Conservation (phyloP, 1,139 yeast species). For the Sugiyamaella japonica region DNA sequence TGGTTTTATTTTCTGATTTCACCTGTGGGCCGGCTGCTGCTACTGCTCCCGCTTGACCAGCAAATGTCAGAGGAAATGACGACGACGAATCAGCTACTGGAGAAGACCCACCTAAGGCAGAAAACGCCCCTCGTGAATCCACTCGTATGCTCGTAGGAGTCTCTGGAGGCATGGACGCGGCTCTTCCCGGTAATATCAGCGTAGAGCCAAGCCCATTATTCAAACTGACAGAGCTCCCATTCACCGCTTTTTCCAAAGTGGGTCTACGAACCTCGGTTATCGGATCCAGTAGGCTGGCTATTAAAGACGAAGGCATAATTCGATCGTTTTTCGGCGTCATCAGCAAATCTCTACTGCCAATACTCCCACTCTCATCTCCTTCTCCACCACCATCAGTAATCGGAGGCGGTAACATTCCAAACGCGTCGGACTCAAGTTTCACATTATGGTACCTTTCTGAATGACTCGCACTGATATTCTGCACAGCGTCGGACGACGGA, state of each 20-base stretch:
- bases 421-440: conserved; percentile 16
- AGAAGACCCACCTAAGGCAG: conserved; percentile 10
- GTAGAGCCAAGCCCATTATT: conserved; percentile 10
- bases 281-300: conserved; percentile 13
- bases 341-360: conserved; percentile 3
- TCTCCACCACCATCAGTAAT: not conserved
- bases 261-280: conserved; percentile 24
- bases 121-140: not conserved
- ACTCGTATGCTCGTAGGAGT: conserved; percentile 16
- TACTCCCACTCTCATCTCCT: not conserved
- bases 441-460: conserved; percentile 1
- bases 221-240: not conserved
- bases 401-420: conserved; percentile 15
- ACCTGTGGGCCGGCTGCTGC: not conserved
- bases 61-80: conserved; percentile 28
- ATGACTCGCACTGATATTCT: not conserved
- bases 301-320: conserved; percentile 14
- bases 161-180: conserved; percentile 22
- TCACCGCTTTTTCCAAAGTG: conserved; percentile 4
- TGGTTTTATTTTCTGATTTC: conserved; percentile 2
- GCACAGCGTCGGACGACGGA: conserved; percentile 18
- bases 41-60: conserved; percentile 16
- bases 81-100: conserved; percentile 1
- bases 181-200: conserved; percentile 17
- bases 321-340: conserved; percentile 20